These are phyloP conservation scores for Lignosus rhinocerotis DNA, from an alignment of 1,284 basidiomycete genomes.

Conservation along the genomic window DNA sequence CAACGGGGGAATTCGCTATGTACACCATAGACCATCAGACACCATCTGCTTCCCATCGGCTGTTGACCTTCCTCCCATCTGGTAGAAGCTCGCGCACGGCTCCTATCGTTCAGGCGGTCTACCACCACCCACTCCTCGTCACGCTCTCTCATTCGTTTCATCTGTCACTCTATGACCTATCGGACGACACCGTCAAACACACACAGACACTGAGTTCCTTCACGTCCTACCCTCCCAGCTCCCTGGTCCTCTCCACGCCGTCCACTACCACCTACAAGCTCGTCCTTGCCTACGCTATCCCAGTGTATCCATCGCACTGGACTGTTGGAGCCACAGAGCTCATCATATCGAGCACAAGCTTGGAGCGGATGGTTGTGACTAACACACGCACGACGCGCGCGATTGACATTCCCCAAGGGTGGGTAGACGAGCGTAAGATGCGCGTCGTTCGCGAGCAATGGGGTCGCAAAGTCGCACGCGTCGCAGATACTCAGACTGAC, in stretches of 20 bases:
- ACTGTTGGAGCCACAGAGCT: constrained; percentile 76
- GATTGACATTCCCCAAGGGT: constrained; percentile 68
- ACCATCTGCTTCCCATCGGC: constrained; percentile 42
- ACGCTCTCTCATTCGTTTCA: constrained; percentile 66
- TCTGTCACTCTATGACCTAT: constrained; percentile 69
- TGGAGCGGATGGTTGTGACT: constrained; percentile 23
- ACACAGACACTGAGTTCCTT: constrained; percentile 71
- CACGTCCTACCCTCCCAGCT: constrained; percentile 72
- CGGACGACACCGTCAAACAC: constrained; percentile 46
- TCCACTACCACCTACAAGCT: constrained; percentile 65
- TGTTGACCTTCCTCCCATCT: constrained; percentile 50
- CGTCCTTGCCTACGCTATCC: constrained; percentile 68
- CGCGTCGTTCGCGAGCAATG: constrained; percentile 70
- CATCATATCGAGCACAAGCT: constrained; percentile 47
- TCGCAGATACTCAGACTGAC: constrained; percentile 74
- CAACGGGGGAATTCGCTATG: constrained; percentile 64
- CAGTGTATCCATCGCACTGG: constrained; percentile 82
- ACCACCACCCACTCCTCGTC: constrained; percentile 74
- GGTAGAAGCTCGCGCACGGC: constrained; percentile 40
- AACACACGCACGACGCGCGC: constrained; percentile 65
- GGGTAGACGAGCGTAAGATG: constrained; percentile 67
- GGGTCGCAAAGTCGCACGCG: constrained; percentile 65
- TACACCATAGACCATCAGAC: constrained; percentile 51
- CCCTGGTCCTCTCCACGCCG: constrained; percentile 64
- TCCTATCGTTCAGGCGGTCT: constrained; percentile 64